Evolutionary conservation across 2,329 filamentous ascomycete species (phyloP).

Genomic region (Penicillium digitatum): DNA sequence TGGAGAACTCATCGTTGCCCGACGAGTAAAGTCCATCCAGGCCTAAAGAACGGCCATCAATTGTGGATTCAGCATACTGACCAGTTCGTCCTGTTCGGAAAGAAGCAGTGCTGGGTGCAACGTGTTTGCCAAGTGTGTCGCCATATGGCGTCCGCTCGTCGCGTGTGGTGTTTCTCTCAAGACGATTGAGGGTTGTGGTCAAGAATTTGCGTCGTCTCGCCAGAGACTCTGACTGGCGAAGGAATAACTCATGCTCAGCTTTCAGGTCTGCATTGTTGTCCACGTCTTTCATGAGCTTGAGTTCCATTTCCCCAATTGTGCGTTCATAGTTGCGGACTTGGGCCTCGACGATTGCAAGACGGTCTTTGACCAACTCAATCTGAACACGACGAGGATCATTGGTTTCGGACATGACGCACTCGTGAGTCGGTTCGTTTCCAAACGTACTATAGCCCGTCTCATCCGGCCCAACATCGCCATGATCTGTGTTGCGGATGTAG

Average conservation of each 20-base stretch:
- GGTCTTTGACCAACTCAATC: constrained; percentile 74
- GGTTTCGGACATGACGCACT: constrained; percentile 89
- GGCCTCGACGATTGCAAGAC: constrained; percentile 70
- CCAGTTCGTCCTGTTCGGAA: constrained; percentile 28
- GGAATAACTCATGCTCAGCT: constrained; percentile 49
- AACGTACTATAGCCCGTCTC: constrained; percentile 81
- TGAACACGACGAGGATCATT: constrained; percentile 88
- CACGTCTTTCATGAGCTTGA: constrained; percentile 55
- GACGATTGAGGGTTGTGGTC: constrained; percentile 53
- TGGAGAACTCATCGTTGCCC: constrained; percentile 74
- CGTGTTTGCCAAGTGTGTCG: constrained; percentile 31
- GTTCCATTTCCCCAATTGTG: constrained; percentile 69
- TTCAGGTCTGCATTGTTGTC: constrained; percentile 46
- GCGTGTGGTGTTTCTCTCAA: constrained; percentile 48
- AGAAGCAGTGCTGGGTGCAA: constrained; percentile 23
- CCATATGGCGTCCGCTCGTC: constrained; percentile 49
- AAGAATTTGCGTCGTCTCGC: constrained; percentile 58
- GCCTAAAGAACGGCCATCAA: constrained; percentile 54
- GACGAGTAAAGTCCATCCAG: constrained; percentile 61
- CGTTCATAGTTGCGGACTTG: constrained; percentile 74
- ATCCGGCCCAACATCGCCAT: constrained; percentile 69
- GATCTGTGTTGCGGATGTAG: constrained; percentile 95
- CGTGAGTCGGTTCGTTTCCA: constrained; percentile 87
- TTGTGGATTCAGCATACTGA: constrained; percentile 41
- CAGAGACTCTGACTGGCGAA: constrained; percentile 55